phyloP scores from a whole-genome alignment of 805 yeast genomes.

The Saccharomycopsis fibuligera region DNA sequence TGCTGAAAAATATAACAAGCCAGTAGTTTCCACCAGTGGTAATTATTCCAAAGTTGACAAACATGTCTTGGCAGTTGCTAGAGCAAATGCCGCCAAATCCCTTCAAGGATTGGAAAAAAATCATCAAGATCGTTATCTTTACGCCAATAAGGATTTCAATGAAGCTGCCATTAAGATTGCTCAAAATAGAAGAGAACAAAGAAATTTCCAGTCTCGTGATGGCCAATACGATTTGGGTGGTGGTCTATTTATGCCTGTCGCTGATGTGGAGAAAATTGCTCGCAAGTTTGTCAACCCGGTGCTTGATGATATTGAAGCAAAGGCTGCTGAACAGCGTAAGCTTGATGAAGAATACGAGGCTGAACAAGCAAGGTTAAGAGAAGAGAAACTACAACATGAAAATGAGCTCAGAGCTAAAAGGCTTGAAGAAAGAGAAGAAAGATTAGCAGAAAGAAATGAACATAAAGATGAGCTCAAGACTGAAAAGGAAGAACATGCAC shows the following conservation, averaged over 20 bases:
- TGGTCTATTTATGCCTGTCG: conserved; percentile 69
- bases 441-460: conserved; percentile 4
- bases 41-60: conserved; percentile 10
- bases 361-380: conserved; percentile 17
- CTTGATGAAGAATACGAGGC: conserved; percentile 37
- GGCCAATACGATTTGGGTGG: conserved; percentile 64
- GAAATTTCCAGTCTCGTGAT: conserved; percentile 34
- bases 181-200: conserved; percentile 54
- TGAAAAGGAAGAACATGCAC: conserved; percentile 7
- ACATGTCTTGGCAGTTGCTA: conserved; percentile 25
- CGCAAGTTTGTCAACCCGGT: conserved; percentile 77
- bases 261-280: conserved; percentile 78
- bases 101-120: conserved; percentile 36
- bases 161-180: conserved; percentile 74
- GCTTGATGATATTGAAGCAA: conserved; percentile 59
- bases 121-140: conserved; percentile 35
- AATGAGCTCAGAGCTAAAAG: conserved; percentile 4
- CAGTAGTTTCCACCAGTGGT: not conserved
- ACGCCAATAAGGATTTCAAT: conserved; percentile 50
- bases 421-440: conserved; percentile 8
- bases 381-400: conserved; percentile 16
- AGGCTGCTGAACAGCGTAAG: conserved; percentile 64
- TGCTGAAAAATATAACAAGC: too few species aligned
- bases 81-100: conserved; percentile 31
- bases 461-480: conserved; percentile 8